phyloP scores from a whole-genome alignment of 1,284 basidiomycete genomes.

The Heliocybe sulcata region DNA sequence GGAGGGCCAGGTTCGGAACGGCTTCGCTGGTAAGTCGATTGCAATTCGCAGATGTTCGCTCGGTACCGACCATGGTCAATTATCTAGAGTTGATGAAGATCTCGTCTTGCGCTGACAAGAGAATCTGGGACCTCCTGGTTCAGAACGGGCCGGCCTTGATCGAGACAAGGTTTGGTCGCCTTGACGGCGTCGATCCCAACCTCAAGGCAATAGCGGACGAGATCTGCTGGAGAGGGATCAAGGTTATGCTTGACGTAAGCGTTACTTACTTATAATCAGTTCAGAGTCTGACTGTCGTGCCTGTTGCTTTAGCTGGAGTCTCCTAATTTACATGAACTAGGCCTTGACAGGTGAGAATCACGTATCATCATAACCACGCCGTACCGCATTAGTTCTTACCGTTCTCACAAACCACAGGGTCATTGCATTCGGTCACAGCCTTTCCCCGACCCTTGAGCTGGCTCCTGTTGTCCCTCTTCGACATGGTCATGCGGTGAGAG shows the following conservation, averaged over 20 bases:
- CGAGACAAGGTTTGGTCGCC: slow-evolving; percentile 12
- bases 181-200: slow-evolving; percentile 9
- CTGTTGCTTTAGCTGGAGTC: slow-evolving; percentile 9
- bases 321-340: slow-evolving; percentile 14
- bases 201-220: slow-evolving; percentile 14
- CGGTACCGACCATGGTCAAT: neutral
- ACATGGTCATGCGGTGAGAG: slow-evolving; percentile 11
- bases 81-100: slow-evolving; percentile 13
- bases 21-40: slow-evolving; percentile 11
- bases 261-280: neutral
- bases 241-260: slow-evolving; percentile 14
- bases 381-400: neutral
- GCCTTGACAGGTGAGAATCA: slow-evolving; percentile 8
- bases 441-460: slow-evolving; percentile 14
- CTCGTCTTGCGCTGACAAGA: slow-evolving; percentile 14
- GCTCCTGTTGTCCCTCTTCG: slow-evolving; percentile 13
- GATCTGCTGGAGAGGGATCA: slow-evolving; percentile 15
- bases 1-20: slow-evolving; percentile 14
- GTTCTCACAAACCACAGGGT: slow-evolving; percentile 1
- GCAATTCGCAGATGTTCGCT: neutral
- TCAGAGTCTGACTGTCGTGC: neutral
- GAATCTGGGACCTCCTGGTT: slow-evolving; percentile 14
- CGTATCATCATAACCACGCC: neutral
- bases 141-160: slow-evolving; percentile 12
- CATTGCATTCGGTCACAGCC: slow-evolving; percentile 14